phyloP scores from a whole-genome alignment of 1,284 basidiomycete genomes.

The Meira nashicola region DNA sequence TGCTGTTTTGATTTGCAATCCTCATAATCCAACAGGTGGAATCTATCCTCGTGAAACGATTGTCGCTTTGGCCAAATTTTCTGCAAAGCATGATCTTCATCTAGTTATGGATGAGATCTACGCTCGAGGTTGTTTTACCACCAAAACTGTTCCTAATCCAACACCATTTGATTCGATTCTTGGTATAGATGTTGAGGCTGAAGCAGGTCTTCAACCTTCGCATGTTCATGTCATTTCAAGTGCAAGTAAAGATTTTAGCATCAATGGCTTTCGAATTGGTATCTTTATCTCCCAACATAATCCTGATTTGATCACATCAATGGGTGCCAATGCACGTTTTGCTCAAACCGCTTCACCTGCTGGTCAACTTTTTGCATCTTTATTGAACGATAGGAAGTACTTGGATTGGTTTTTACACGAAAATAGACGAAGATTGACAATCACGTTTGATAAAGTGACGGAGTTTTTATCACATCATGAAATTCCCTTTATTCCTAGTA shows the following conservation, averaged over 20 bases:
- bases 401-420: conserved; percentile 32
- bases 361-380: conserved; percentile 21
- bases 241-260: conserved; percentile 37
- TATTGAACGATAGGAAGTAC: conserved; percentile 24
- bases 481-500: conserved; percentile 24
- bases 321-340: conserved; percentile 15
- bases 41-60: conserved; percentile 32
- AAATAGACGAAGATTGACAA: conserved; percentile 22
- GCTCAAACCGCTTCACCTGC: conserved; percentile 26
- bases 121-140: conserved; percentile 28
- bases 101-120: conserved; percentile 46
- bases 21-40: conserved; percentile 38
- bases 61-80: conserved; percentile 27
- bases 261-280: conserved; percentile 42
- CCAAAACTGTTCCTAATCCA: conserved; percentile 14
- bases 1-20: conserved; percentile 37
- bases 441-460: conserved; percentile 22
- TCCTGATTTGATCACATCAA: background rate
- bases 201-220: conserved; percentile 22
- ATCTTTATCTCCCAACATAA: conserved; percentile 37
- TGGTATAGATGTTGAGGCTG: conserved; percentile 23
- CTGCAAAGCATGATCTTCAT: conserved; percentile 33
- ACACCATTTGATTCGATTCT: conserved; percentile 30
- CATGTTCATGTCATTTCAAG: conserved; percentile 39
- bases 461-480: conserved; percentile 19